These are phyloP conservation scores for Fomitopsis schrenkii DNA, from an alignment of 1,284 basidiomycete species.

Conservation along the genomic window DNA sequence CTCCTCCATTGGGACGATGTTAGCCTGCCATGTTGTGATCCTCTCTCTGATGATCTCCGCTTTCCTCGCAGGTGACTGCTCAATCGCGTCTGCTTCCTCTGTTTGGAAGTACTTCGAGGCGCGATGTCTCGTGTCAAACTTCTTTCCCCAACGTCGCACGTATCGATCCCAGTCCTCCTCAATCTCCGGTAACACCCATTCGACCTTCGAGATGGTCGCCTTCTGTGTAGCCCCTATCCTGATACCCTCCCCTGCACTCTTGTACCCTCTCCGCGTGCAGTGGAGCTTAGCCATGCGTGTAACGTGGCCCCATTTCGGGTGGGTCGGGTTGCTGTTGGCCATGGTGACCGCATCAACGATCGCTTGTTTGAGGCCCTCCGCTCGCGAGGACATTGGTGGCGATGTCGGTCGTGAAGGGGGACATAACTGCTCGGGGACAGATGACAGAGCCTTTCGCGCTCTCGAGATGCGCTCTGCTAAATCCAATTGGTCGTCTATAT, in stretches of 20 bases:
- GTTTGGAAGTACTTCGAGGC: constrained; percentile 23
- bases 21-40: constrained; percentile 26
- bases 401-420: constrained; percentile 18
- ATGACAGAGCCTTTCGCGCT: constrained; percentile 8
- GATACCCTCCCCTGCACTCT: constrained; percentile 17
- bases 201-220: constrained; percentile 13
- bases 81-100: not conserved
- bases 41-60: constrained; percentile 20
- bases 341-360: constrained; percentile 15
- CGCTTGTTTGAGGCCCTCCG: constrained; percentile 7
- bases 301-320: constrained; percentile 28
- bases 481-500: not conserved
- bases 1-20: constrained; percentile 10
- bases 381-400: constrained; percentile 11
- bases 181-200: constrained; percentile 22
- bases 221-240: constrained; percentile 18
- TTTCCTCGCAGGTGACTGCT: constrained; percentile 9
- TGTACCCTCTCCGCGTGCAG: constrained; percentile 22
- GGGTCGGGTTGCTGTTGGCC: constrained; percentile 18
- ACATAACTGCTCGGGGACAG: constrained; percentile 16
- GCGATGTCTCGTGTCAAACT: constrained; percentile 6
- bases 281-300: constrained; percentile 17
- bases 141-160: constrained; percentile 21
- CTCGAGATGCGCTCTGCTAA: constrained; percentile 12
- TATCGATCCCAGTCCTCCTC: constrained; percentile 24